Evolutionary conservation across 176 grass and related monocot species (phyloP).

Genomic region (Oryza coarctata): DNA sequence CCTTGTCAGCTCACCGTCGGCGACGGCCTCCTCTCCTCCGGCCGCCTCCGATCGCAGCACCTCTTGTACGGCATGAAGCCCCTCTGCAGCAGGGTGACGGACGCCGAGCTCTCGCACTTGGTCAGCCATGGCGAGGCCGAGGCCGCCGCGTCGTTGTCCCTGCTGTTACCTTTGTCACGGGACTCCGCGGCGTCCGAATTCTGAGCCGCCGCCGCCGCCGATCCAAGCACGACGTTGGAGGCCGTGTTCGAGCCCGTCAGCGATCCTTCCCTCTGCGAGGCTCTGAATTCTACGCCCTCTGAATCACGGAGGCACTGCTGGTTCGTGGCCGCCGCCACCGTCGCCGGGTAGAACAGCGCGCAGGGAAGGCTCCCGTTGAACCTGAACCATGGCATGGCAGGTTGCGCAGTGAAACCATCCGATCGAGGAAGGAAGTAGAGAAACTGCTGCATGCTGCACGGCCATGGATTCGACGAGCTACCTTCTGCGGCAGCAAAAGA

Average conservation of each 20-base stretch:
- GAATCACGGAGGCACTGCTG: conserved; percentile 22
- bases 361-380: conserved; percentile 45
- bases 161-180: conserved; percentile 26
- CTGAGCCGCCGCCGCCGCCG: not conserved
- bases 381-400: conserved; percentile 34
- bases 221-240: conserved; percentile 19
- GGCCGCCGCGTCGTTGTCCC: not conserved
- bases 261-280: conserved; percentile 57
- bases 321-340: not conserved
- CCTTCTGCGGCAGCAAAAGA: not conserved
- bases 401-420: conserved; percentile 30
- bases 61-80: conserved; percentile 72
- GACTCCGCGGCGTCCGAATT: conserved; percentile 40
- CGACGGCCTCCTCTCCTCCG: conserved; percentile 36
- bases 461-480: conserved; percentile 48
- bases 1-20: conserved; percentile 58
- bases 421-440: conserved; percentile 42
- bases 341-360: conserved; percentile 43
- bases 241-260: conserved; percentile 61
- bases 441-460: conserved; percentile 42
- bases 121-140: conserved; percentile 1
- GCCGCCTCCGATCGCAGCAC: conserved; percentile 29
- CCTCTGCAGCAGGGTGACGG: conserved; percentile 29
- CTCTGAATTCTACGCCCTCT: conserved; percentile 15
- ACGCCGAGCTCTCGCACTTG: conserved; percentile 34